These are phyloP conservation scores for Kuraishia hungarica DNA, from an alignment of 805 yeast species.

Conservation along the genomic window DNA sequence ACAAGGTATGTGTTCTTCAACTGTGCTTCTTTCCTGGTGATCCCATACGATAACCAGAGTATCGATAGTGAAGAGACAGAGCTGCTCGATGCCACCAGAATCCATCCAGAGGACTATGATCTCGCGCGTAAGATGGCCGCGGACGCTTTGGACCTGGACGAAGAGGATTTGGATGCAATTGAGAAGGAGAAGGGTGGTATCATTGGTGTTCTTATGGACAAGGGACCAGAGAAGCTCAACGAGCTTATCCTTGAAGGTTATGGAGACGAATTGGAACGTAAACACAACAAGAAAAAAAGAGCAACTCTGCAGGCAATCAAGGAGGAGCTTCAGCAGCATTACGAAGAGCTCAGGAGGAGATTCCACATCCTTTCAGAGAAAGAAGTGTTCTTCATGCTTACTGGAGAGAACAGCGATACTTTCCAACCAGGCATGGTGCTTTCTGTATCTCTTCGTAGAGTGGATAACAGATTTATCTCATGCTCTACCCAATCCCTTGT, in stretches of 20 bases:
- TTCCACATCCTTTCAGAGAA: slow-evolving; percentile 55
- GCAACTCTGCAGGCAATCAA: slow-evolving; percentile 78
- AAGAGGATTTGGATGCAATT: slow-evolving; percentile 84
- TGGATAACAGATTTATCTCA: slow-evolving; percentile 31
- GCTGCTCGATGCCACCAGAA: slow-evolving; percentile 86
- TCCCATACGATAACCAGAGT: slow-evolving; percentile 59
- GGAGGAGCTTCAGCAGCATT: slow-evolving; percentile 81
- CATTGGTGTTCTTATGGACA: slow-evolving; percentile 61
- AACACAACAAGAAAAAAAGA: slow-evolving; percentile 64
- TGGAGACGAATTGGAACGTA: slow-evolving; percentile 76
- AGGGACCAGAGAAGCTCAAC: slow-evolving; percentile 68
- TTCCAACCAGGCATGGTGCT: slow-evolving; percentile 63
- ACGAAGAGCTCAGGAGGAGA: slow-evolving; percentile 73
- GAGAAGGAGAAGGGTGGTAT: slow-evolving; percentile 67
- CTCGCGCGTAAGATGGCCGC: slow-evolving; percentile 96
- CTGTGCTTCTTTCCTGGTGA: slow-evolving; percentile 82
- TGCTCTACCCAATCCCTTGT: slow-evolving; percentile 52
- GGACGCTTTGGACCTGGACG: slow-evolving; percentile 93
- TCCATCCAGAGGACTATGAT: slow-evolving; percentile 97
- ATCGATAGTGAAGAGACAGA: slow-evolving; percentile 61
- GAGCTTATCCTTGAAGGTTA: slow-evolving; percentile 86
- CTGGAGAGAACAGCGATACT: slow-evolving; percentile 74
- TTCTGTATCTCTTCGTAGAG: slow-evolving; percentile 66
- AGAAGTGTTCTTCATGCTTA: slow-evolving; percentile 81
- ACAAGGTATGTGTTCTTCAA: slow-evolving; percentile 81